Percentiles rank a stretch among this genome's conserved stretches.
Evolutionary conservation across 768 basidiomycete genomes (phyloP).

Genomic region (Ramaria sp.): DNA sequence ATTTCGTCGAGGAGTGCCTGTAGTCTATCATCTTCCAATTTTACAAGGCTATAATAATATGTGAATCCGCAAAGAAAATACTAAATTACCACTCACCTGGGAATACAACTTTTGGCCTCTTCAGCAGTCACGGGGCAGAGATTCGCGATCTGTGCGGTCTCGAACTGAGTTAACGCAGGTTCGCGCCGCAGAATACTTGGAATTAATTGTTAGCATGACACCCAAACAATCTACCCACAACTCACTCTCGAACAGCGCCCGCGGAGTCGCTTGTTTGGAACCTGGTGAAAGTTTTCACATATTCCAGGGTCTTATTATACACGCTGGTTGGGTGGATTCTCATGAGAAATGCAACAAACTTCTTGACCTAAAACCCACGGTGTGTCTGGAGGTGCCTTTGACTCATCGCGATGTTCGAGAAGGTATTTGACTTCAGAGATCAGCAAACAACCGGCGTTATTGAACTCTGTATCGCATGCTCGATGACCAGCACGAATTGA

Average conservation of each 20-base stretch:
- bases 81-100: constrained; percentile 42
- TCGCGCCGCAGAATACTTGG: constrained; percentile 68
- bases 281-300: constrained; percentile 85
- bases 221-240: constrained; percentile 3
- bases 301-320: constrained; percentile 87
- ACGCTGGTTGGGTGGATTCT: constrained; percentile 39
- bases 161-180: constrained; percentile 74
- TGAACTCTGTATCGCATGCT: constrained; percentile 50
- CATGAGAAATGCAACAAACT: neutral
- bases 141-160: constrained; percentile 89
- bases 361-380: constrained; percentile 38
- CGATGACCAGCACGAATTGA: neutral
- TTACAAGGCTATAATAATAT: constrained; percentile 48
- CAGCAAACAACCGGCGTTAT: constrained; percentile 81
- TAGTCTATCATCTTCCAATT: constrained; percentile 79
- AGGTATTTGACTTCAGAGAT: constrained; percentile 91
- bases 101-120: constrained; percentile 85
- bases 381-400: constrained; percentile 76
- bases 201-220: neutral
- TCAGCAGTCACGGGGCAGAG: constrained; percentile 80
- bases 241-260: constrained; percentile 79
- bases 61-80: neutral
- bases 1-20: constrained; percentile 80
- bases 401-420: constrained; percentile 62
- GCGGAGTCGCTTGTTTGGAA: constrained; percentile 81